Evolutionary conservation across 495 filamentous ascomycete species (phyloP).

Genomic region (Acidomyces sp.): DNA sequence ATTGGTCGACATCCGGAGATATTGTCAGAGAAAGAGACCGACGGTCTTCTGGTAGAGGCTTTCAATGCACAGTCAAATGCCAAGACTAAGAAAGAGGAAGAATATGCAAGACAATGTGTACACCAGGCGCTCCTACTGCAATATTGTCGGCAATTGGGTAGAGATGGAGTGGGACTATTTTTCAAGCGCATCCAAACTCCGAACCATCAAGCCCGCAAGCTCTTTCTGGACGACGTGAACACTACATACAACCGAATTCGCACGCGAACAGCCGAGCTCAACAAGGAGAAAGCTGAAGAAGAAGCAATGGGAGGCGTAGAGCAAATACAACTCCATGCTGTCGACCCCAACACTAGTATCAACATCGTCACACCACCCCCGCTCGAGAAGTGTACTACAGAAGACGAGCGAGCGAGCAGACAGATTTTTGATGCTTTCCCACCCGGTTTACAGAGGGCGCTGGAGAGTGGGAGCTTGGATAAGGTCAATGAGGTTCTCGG

Average conservation of each 20-base stretch:
- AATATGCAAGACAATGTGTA: slow-evolving; percentile 74
- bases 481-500: slow-evolving; percentile 93
- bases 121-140: slow-evolving; percentile 87
- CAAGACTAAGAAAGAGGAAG: slow-evolving; percentile 36
- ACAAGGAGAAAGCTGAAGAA: slow-evolving; percentile 50
- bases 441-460: slow-evolving; percentile 62
- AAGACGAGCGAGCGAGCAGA: slow-evolving; percentile 42
- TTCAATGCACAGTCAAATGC: slow-evolving; percentile 73
- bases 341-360: slow-evolving; percentile 86
- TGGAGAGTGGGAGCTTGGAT: slow-evolving; percentile 75
- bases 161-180: slow-evolving; percentile 81
- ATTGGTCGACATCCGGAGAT: slow-evolving; percentile 62
- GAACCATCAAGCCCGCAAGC: slow-evolving; percentile 77
- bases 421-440: slow-evolving; percentile 74
- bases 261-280: slow-evolving; percentile 63
- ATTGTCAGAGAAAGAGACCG: slow-evolving; percentile 75
- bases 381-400: slow-evolving; percentile 50
- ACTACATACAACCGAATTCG: slow-evolving; percentile 73
- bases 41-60: slow-evolving; percentile 77
- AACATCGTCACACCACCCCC: slow-evolving; percentile 51
- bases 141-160: slow-evolving; percentile 81
- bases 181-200: slow-evolving; percentile 89
- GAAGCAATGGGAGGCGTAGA: slow-evolving; percentile 47
- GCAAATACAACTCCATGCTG: slow-evolving; percentile 92
- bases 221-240: slow-evolving; percentile 87